Evolutionary conservation across 2,329 filamentous ascomycete species (phyloP).

Genomic region (Hypoxylon sp.): DNA sequence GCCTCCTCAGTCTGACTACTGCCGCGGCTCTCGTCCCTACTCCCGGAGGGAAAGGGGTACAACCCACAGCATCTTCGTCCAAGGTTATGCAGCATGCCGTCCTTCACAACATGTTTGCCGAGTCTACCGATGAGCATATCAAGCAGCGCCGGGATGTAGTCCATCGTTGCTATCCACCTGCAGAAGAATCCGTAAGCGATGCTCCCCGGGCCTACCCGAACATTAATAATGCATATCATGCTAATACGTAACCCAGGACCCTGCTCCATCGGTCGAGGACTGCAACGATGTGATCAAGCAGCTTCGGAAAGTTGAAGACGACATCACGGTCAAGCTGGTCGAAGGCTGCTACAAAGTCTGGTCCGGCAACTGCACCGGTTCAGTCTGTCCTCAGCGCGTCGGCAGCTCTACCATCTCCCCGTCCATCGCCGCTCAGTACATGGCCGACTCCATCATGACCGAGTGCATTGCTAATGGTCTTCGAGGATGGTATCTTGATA

Average conservation of each 20-base stretch:
- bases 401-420: slow-evolving; percentile 47
- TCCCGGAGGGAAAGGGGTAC: not conserved
- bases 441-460: slow-evolving; percentile 45
- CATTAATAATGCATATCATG: not conserved
- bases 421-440: slow-evolving; percentile 46
- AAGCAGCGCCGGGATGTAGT: slow-evolving; percentile 32
- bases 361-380: slow-evolving; percentile 51
- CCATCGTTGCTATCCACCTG: slow-evolving; percentile 47
- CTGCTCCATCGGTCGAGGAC: slow-evolving; percentile 49
- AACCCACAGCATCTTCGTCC: not conserved
- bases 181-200: slow-evolving; percentile 33
- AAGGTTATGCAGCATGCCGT: slow-evolving; percentile 9
- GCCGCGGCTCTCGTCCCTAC: not conserved
- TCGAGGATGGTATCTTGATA: slow-evolving; percentile 52
- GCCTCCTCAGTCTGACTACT: slow-evolving; percentile 14
- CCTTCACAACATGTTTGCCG: slow-evolving; percentile 6
- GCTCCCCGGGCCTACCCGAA: not conserved
- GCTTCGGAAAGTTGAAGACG: slow-evolving; percentile 40
- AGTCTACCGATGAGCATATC: slow-evolving; percentile 13
- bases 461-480: slow-evolving; percentile 51
- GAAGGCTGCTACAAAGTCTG: slow-evolving; percentile 48
- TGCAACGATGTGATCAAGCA: slow-evolving; percentile 48
- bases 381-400: slow-evolving; percentile 49
- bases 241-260: slow-evolving; percentile 42
- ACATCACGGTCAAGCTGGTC: slow-evolving; percentile 48